phyloP scores from a whole-genome alignment of 768 basidiomycete genomes.

The Amylocystis lapponica region DNA sequence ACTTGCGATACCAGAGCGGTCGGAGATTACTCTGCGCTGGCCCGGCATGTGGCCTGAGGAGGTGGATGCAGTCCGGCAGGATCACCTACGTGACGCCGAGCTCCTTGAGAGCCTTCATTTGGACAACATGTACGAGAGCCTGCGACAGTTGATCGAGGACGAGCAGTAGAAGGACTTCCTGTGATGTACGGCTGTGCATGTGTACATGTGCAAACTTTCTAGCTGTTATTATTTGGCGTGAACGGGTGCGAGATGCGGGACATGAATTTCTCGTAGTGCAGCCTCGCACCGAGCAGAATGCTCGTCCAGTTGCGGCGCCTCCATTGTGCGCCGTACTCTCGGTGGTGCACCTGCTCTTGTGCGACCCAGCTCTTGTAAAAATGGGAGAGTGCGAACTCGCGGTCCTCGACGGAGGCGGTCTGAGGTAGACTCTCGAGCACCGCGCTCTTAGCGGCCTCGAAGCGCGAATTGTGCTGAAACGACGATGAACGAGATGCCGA shows the following conservation, averaged over 20 bases:
- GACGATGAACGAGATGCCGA: not conserved
- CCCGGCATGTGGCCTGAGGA: constrained; percentile 66
- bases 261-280: constrained; percentile 36
- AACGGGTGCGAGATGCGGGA: constrained; percentile 16
- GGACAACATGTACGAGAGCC: constrained; percentile 54
- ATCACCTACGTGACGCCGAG: constrained; percentile 60
- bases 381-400: constrained; percentile 63
- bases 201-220: constrained; percentile 26
- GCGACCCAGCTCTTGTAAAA: constrained; percentile 74
- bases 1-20: constrained; percentile 47
- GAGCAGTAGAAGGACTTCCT: constrained; percentile 3
- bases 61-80: constrained; percentile 49
- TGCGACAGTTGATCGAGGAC: constrained; percentile 59
- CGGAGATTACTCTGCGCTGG: constrained; percentile 67
- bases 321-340: constrained; percentile 63
- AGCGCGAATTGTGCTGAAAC: constrained; percentile 74
- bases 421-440: constrained; percentile 51
- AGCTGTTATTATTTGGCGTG: not conserved
- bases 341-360: constrained; percentile 56
- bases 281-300: constrained; percentile 53
- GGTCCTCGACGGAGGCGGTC: constrained; percentile 43
- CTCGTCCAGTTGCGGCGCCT: constrained; percentile 51
- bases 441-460: constrained; percentile 61
- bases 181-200: not conserved
- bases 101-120: constrained; percentile 49